Base-by-base conservation (phyloP, 331 rosid species). In the Cydonia oblonga region DNA sequence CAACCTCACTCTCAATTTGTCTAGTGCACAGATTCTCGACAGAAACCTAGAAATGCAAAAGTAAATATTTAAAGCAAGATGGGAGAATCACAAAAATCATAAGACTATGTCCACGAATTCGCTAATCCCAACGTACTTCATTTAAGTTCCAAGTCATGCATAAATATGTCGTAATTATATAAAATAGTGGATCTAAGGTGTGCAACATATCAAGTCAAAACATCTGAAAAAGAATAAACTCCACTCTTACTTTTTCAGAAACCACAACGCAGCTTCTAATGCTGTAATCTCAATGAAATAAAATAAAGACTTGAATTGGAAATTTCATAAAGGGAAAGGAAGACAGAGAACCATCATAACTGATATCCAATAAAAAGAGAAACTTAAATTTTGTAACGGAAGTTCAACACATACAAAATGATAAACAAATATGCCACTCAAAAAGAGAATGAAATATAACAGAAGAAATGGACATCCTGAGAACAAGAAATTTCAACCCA, bases 1-100 rank as follows among this genome's bases (percentile, higher is more conserved):
- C 97, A 71, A 86, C 78, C 84, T 90, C 98, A 75, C 80, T 80
- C 75, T 64, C 95, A n/a, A 86, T 76, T 81, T 93, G 98, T 81
- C 72, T 90, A 12, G 92, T 68, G 70, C 81, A 76, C 76, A 93
- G 91, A 78, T 84, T 79, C 80, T 87, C 96, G 78, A 90, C 84
- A 49, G 65, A 66, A 74, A 90, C 87, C 98, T 90, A 82, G 73
- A 78, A 75, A 75, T 73, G 69, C 71, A 59, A 77, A 29, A 79
- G 29, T n/a, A 59, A 19, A 42, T 40, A 62, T 58, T n/a, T 19
- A 56, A 22, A 52, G 18, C n/a, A 11, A 53, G 18, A 10, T n/a
- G 10, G 28, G 29, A 29, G 52, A 40, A 23, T 53, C 9, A 53
- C 1, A 40, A 20, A 24, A 29, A 67, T 14, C 7, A 30, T 5